Evolutionary conservation across 2,329 filamentous ascomycete genomes (phyloP).

Genomic region (Graphilbum ipis-grandicollis): DNA sequence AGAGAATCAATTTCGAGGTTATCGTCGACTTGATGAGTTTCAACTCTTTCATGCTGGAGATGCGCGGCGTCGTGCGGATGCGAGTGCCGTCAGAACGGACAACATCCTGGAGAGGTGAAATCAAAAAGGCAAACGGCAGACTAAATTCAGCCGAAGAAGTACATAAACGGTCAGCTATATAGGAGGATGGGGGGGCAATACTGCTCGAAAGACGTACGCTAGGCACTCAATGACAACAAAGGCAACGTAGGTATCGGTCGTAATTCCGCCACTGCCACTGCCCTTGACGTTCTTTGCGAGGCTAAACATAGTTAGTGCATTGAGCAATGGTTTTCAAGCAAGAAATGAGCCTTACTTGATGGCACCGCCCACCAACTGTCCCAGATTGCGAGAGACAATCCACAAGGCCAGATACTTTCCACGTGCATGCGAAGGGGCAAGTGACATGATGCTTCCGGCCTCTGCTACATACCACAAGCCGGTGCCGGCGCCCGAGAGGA

Average conservation of each 20-base stretch:
- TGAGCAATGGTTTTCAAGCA: no score
- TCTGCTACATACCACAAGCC: constrained; percentile 3
- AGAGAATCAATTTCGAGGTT: constrained; percentile 1
- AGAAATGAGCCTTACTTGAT: not conserved
- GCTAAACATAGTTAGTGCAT: not conserved
- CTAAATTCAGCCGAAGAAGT: not conserved
- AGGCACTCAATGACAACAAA: constrained; percentile 1
- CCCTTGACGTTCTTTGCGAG: constrained; percentile 1
- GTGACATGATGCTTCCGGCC: constrained; percentile 2
- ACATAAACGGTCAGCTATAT: not conserved
- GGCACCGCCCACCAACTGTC: constrained; percentile 1
- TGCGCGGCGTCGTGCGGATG: not conserved
- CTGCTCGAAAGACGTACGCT: not conserved
- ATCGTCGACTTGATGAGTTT: not conserved
- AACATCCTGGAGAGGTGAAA: constrained; percentile 1
- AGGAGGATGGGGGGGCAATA: not conserved
- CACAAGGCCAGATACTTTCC: constrained; percentile 2
- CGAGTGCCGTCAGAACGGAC: constrained; percentile 1
- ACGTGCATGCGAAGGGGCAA: not conserved
- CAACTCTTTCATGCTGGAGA: not conserved
- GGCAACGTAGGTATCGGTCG: constrained; percentile 2
- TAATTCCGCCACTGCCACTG: not conserved
- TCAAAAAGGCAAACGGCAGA: constrained; percentile 1
- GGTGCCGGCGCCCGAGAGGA: not conserved
- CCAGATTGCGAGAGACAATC: constrained; percentile 3